Base-by-base conservation (phyloP, 345 rosid genomes). In the Arabidopsis arenosa region DNA sequence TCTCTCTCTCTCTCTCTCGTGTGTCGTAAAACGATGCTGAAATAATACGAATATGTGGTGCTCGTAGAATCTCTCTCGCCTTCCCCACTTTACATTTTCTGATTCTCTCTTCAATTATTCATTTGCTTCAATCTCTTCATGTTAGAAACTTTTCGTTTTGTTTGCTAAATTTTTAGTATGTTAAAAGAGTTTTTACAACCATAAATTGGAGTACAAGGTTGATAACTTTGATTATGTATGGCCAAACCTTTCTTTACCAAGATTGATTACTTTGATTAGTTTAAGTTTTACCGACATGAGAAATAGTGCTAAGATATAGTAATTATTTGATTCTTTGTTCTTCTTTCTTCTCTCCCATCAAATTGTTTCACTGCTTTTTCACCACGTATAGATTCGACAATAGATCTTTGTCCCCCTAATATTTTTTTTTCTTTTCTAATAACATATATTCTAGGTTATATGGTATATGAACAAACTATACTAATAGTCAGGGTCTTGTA, bases 21-120 rank as follows among this genome's bases (percentile, higher is more conserved):
- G 7, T 53, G 7, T 53, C n/a, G 23, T 13, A 26, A 13, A 3
- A 60, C n/a, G 32, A 15, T 40, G 48, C 32, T 21, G 47, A 40
- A 40, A 43, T 44, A 55, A 40, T 28, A 28, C 36, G n/a, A 48
- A 49, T 49, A 28, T 62, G 64, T 62, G 75, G 74, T 67, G 61
- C 56, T 68, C 54, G 21, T 66, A 47, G 51, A 47, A 11, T 75
- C 61, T 58, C 53, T 58, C 13, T 44, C 10, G 11, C 40, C 3
- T n/a, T 35, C 43, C 14, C 8, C 45, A 36, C 63, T 35, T 14
- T 40, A 39, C 66, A 14, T 63, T 3, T 35, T 43, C 11, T 63
- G 23, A 35, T 59, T 36, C 64, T 36, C 45, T 56, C 39, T 32
- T 56, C 39, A 30, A 28, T 56, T 35, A 30, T 30, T 28, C 6